Evolutionary conservation across 1,284 basidiomycete species (phyloP).

Genomic region (Ganoderma resinaceum): DNA sequence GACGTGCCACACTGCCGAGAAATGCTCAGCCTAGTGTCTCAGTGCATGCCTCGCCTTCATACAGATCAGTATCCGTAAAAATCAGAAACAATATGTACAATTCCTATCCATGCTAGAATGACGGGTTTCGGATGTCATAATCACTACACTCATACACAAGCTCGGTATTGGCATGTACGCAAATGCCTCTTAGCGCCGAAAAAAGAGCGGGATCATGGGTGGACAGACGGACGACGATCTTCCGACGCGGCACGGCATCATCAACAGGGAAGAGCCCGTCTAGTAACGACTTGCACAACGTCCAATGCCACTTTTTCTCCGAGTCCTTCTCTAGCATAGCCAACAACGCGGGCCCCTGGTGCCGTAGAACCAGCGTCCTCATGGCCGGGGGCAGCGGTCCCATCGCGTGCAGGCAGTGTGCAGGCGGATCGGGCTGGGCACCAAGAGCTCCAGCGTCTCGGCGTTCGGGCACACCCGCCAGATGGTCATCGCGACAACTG

Average conservation of each 20-base stretch:
- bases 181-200: constrained; percentile 16
- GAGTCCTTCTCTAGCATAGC: too few relatives aligned
- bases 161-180: constrained; percentile 18
- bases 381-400: neutral
- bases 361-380: constrained; percentile 25
- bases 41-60: too few relatives aligned
- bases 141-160: constrained; percentile 14
- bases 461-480: constrained; percentile 35
- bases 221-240: constrained; percentile 26
- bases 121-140: neutral
- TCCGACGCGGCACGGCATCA: neutral
- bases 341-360: constrained; percentile 14
- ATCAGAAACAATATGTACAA: too few relatives aligned
- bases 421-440: constrained; percentile 16
- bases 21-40: too few relatives aligned
- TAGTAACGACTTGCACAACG: constrained; percentile 21
- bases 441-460: constrained; percentile 35
- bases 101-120: neutral
- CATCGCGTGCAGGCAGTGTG: constrained; percentile 31
- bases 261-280: constrained; percentile 20
- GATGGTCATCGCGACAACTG: constrained; percentile 36
- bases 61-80: too few relatives aligned
- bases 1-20: too few relatives aligned
- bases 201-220: constrained; percentile 22
- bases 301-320: constrained; percentile 24